Evolutionary conservation across 2,329 filamentous ascomycete species (phyloP).

Genomic region (Neopestalotiopsis sp.): DNA sequence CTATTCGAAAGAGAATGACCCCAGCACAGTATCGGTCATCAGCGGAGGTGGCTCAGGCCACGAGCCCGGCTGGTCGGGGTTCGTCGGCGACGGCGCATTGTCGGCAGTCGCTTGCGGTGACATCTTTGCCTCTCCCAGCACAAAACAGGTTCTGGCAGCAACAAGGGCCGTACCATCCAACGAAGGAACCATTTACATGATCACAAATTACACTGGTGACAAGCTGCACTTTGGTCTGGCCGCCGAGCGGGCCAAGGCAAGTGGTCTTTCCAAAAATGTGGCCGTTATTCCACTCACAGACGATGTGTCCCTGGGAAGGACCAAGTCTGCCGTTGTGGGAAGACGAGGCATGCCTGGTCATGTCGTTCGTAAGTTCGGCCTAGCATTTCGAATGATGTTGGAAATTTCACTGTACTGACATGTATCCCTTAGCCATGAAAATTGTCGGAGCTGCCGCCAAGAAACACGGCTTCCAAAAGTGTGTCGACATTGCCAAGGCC

Average conservation of each 20-base stretch:
- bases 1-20: conserved; percentile 36
- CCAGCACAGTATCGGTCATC: conserved; percentile 56
- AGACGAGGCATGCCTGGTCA: conserved; percentile 74
- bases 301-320: conserved; percentile 73
- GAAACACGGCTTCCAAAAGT: conserved; percentile 60
- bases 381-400: too few relatives aligned
- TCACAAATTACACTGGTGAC: conserved; percentile 78
- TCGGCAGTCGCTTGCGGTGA: conserved; percentile 74
- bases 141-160: conserved; percentile 72
- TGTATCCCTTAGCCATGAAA: conserved; percentile 64
- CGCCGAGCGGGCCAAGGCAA: conserved; percentile 73
- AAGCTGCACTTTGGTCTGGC: conserved; percentile 78
- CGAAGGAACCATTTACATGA: conserved; percentile 71
- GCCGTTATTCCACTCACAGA: conserved; percentile 77
- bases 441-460: conserved; percentile 68
- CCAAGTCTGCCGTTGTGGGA: conserved; percentile 72
- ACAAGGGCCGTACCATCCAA: conserved; percentile 66
- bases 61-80: conserved; percentile 74
- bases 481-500: conserved; percentile 62
- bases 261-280: conserved; percentile 62
- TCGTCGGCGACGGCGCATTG: conserved; percentile 72
- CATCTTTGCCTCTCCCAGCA: conserved; percentile 77
- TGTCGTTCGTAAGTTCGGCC: conserved; percentile 54
- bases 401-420: too few relatives aligned
- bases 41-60: conserved; percentile 77